Percentiles rank a stretch among this genome's conserved stretches.
Conservation (phyloP, 2,329 filamentous ascomycete species). For the Penicillium sp. region DNA sequence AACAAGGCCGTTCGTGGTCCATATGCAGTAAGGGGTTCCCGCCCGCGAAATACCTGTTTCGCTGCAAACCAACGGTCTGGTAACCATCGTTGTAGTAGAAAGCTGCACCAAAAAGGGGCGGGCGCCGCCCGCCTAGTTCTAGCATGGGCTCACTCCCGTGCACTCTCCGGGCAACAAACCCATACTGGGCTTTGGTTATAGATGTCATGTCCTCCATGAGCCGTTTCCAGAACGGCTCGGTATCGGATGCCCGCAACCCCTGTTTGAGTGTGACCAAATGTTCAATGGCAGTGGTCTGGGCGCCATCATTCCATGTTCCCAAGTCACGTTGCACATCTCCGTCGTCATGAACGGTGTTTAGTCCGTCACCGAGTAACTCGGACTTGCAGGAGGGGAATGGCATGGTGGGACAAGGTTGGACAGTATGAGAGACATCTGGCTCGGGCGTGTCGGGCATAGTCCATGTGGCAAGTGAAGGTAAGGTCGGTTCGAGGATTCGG, state of each 20-base stretch:
- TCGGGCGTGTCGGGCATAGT: constrained; percentile 36
- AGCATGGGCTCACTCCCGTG: constrained; percentile 61
- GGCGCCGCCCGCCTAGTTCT: constrained; percentile 59
- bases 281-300: constrained; percentile 62
- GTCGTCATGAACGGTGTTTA: constrained; percentile 20
- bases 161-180: constrained; percentile 65
- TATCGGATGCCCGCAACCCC: constrained; percentile 51
- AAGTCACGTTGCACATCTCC: constrained; percentile 26
- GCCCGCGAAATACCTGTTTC: constrained; percentile 64
- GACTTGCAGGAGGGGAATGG: constrained; percentile 34
- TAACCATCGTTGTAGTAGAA: constrained; percentile 65
- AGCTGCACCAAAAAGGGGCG: constrained; percentile 63
- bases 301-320: constrained; percentile 40
- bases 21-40: constrained; percentile 66
- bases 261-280: constrained; percentile 59
- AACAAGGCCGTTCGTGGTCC: constrained; percentile 68
- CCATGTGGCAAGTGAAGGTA: constrained; percentile 25
- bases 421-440: constrained; percentile 31
- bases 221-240: constrained; percentile 62
- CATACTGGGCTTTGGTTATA: constrained; percentile 64
- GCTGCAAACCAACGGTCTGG: constrained; percentile 52
- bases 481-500: constrained; percentile 11
- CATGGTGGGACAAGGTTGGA: constrained; percentile 25
- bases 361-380: constrained; percentile 24
- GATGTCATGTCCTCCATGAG: constrained; percentile 63